Evolutionary conservation across 805 yeast species (phyloP).

Genomic region (Spathaspora hagerdaliae): DNA sequence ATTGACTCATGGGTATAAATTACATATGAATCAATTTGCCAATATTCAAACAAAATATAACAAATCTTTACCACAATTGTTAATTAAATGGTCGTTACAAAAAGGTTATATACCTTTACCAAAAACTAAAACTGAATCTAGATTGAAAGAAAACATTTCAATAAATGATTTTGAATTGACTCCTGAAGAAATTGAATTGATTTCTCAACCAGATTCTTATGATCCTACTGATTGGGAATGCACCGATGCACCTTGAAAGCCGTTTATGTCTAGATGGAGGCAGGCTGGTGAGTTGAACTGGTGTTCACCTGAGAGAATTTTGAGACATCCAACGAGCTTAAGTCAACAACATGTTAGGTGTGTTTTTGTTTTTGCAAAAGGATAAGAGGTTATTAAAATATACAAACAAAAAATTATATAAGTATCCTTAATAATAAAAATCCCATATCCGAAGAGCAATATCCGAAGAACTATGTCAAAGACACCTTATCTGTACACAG

Average conservation of each 20-base stretch:
- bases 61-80: constrained; percentile 42
- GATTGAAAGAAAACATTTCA: constrained; percentile 21
- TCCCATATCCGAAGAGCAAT: too few species aligned
- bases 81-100: constrained; percentile 47
- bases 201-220: constrained; percentile 41
- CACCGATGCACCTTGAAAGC: constrained; percentile 48
- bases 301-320: too few species aligned
- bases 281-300: too few species aligned
- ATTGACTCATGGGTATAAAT: constrained; percentile 32
- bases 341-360: too few species aligned
- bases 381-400: too few species aligned
- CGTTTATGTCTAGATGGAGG: too few species aligned
- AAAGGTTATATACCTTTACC: constrained; percentile 41
- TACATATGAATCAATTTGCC: constrained; percentile 15
- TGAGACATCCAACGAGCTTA: too few species aligned
- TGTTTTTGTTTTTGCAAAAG: too few species aligned
- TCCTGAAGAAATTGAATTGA: constrained; percentile 16
- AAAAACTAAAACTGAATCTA: constrained; percentile 21
- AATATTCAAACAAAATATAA: constrained; percentile 31
- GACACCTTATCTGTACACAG: too few species aligned
- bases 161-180: constrained; percentile 24
- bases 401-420: too few species aligned
- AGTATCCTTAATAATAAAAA: too few species aligned
- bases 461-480: too few species aligned
- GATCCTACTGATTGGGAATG: constrained; percentile 81